A percentile compares a stretch with the other conserved stretches of the same genome.
phyloP scores from a whole-genome alignment of 2,329 filamentous ascomycete species.

The Trichophyton benhamiae region DNA sequence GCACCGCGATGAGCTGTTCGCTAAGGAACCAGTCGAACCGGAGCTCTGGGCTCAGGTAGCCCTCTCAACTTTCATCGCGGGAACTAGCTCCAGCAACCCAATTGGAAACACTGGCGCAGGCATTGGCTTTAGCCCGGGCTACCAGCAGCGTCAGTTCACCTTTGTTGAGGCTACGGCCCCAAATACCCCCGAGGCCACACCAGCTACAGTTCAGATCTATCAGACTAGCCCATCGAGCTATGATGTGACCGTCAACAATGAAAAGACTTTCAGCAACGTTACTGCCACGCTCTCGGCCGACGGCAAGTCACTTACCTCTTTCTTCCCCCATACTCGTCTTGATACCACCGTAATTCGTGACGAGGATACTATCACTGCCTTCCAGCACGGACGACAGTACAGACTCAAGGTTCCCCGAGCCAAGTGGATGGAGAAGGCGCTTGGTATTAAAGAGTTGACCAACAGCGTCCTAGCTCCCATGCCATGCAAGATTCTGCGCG shows the following conservation, averaged over 20 bases:
- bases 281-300: conserved; percentile 25
- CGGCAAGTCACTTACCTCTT: conserved; percentile 51
- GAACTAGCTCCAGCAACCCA: conserved; percentile 22
- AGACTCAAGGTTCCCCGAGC: conserved; percentile 47
- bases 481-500: conserved; percentile 90
- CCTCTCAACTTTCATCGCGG: conserved; percentile 54
- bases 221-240: conserved; percentile 40
- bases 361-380: conserved; percentile 51
- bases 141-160: conserved; percentile 51
- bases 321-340: conserved; percentile 70
- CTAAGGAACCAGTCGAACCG: conserved; percentile 45
- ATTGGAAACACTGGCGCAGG: conserved; percentile 21
- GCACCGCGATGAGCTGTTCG: conserved; percentile 67
- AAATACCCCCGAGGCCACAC: conserved; percentile 25
- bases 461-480: conserved; percentile 86
- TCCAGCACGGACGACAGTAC: conserved; percentile 54
- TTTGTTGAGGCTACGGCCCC: conserved; percentile 39
- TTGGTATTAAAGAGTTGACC: conserved; percentile 66
- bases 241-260: conserved; percentile 36
- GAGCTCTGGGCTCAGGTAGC: conserved; percentile 82
- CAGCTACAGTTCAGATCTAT: conserved; percentile 38
- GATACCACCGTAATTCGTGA: conserved; percentile 60
- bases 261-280: conserved; percentile 33
- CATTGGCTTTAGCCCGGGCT: conserved; percentile 50
- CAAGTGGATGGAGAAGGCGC: conserved; percentile 73